Evolutionary conservation across 1,139 yeast genomes (phyloP).

Genomic region (Pichia cactophila): DNA sequence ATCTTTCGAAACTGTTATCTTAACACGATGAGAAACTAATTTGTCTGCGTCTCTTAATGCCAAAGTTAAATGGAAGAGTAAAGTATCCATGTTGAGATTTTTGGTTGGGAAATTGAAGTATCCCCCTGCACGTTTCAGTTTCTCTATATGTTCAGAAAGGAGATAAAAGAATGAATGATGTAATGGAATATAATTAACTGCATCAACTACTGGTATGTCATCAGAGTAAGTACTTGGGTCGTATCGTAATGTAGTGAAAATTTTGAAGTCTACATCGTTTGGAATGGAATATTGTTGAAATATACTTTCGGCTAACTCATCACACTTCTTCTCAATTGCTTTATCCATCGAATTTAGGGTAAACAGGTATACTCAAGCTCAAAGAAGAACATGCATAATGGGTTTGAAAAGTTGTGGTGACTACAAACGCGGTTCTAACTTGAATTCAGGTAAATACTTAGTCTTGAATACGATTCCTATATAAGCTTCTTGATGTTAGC

Average conservation of each 20-base stretch:
- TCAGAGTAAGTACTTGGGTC: background rate
- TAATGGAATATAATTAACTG: constrained; percentile 2
- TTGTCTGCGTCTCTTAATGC: constrained; percentile 33
- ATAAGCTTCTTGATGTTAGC: constrained; percentile 34
- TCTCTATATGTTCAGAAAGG: background rate
- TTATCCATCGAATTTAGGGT: background rate
- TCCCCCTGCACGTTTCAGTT: constrained; percentile 8
- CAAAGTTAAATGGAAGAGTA: constrained; percentile 39
- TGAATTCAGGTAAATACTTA: too few species aligned
- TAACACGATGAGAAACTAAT: constrained; percentile 44
- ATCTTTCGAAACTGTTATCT: constrained; percentile 42
- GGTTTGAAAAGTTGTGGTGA: background rate
- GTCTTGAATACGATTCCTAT: background rate
- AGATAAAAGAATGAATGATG: background rate
- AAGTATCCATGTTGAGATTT: constrained; percentile 28
- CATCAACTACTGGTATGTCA: background rate
- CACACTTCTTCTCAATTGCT: background rate
- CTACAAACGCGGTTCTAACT: background rate
- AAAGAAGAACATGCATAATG: background rate
- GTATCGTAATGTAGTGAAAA: background rate
- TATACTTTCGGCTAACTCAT: background rate
- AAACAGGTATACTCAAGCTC: too few species aligned
- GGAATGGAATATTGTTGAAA: background rate
- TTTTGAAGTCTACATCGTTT: background rate
- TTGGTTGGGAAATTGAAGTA: constrained; percentile 56